phyloP scores from a whole-genome alignment of 2,329 filamentous ascomycete genomes.

The Dothistroma pini region DNA sequence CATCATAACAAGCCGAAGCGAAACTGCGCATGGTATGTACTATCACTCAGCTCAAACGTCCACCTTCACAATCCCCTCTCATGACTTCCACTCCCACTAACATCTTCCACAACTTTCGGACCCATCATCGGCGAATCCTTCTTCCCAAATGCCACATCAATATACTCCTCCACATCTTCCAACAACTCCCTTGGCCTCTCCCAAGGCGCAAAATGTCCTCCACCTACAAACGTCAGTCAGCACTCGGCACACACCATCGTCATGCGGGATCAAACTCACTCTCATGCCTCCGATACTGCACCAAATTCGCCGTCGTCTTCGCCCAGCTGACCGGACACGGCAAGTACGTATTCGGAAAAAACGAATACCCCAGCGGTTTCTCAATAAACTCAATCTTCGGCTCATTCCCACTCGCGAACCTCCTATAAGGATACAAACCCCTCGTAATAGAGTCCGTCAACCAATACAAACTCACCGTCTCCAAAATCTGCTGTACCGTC shows the following conservation, averaged over 20 bases:
- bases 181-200: constrained; percentile 31
- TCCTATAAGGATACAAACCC: too few species aligned
- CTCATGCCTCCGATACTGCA: not conserved
- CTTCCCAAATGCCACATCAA: constrained; percentile 8
- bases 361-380: not conserved
- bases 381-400: not conserved
- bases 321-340: not conserved
- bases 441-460: too few species aligned
- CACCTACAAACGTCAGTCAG: not conserved
- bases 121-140: not conserved
- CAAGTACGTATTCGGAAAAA: not conserved
- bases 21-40: too few species aligned
- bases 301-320: not conserved
- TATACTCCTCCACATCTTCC: constrained; percentile 32
- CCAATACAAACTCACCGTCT: too few species aligned
- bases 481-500: too few species aligned
- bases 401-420: too few species aligned
- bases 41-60: not conserved
- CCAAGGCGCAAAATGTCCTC: constrained; percentile 30
- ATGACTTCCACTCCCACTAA: not conserved
- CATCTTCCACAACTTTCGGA: not conserved
- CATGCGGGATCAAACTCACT: not conserved
- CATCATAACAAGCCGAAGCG: too few species aligned
- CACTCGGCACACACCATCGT: not conserved
- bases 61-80: not conserved